Evolutionary conservation across 1,139 yeast species (phyloP), one percentile per base, ranked within the genome.

Genomic region (Suhomyces bolitotheri): DNA sequence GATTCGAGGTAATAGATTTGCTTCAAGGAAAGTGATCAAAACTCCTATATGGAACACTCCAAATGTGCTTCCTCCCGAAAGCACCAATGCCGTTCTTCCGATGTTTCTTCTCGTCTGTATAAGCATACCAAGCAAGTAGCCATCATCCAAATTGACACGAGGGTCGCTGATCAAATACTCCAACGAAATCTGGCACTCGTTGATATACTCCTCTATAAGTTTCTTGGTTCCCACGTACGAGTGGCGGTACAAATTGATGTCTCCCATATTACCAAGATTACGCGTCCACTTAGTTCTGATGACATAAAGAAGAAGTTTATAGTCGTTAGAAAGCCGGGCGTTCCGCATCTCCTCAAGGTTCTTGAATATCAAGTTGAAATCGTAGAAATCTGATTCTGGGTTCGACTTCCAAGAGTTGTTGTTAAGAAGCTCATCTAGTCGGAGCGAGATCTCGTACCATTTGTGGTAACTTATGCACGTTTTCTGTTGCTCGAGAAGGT

Each of bases 11-110:
- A 92, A 64, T 22, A 90, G 66, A 35, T 82, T 80, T 30, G 77
- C 74, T 48, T 86, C 94, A 31, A 83, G 64, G 26, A 92, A 68
- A 6, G 94, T 85, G 5, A 89, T 78, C 36, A 90, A 66, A 0
- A 92, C 97, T 0, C 99, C 99, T 38, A 89, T 84, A 49, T 92
- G 98, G 46, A 90, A 80, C 34, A 90, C 66, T 0, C 97, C 98
- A 64, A 92, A 85, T 3, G 96, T 85, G 10, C 96, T 90, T 1
- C 99, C 99, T 1, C 99, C 99, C 31, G 95, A 83, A 34, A 92
- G 71, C 20, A 94, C 88, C 31, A 92, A 66, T 0, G 97, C 98
- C 0, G 97, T 90, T 38, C 96, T 70, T 1, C 99, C 99, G 39
- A 87, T 87, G 47, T 90, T 87, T 56, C 86, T 85, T 43, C 97